Base-by-base conservation (phyloP, 176 grass and related monocot genomes). In the Areca catechu region DNA sequence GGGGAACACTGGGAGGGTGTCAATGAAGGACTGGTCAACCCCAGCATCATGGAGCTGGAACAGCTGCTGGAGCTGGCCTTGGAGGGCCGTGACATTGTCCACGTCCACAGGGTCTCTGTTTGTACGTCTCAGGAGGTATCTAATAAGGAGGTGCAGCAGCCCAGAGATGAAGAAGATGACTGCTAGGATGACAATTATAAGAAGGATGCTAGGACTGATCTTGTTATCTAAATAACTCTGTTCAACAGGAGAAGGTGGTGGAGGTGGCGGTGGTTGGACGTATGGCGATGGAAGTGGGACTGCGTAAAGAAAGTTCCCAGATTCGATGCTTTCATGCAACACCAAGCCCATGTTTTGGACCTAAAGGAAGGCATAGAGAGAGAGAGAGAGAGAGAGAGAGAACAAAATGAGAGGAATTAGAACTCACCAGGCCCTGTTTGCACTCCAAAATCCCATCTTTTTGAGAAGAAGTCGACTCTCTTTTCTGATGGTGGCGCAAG, bases 131-230 rank as follows among this genome's bases (percentile, higher is more conserved):
- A 65, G 19, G 20, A 65, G 62, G 15, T 7, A 65, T 50, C 62
- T 50, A 19, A 65, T 48, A 47, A 65, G 48, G 48, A 65, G 62
- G 62, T 65, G 62, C 15, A 65, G 62, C 4, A 65, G 62, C 15
- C 62, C 62, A 4, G 62, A 65, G 20, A 65, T 65, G 62, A 65
- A 65, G 62, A 65, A 65, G 62, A 65, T 47, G 17, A 65, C 22
- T 22, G 62, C 62, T 24, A 65, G 62, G 20, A 65, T 65, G 48
- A 65, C 48, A 51, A 65, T 65, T 24, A 65, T 65, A 20, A 65
- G 37, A 21, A 65, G 62, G 48, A 65, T 25, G 10, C 19, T 21
- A n/a, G 62, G 48, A 16, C 62, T 65, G 21, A 65, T 65, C 62
- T 48, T 65, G 21, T 47, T 65, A 6, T 16, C 21, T 4, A 18